These are phyloP conservation scores for Arachnomyces sp. DNA, from an alignment of 2,329 filamentous ascomycete species.

Conservation along the genomic window DNA sequence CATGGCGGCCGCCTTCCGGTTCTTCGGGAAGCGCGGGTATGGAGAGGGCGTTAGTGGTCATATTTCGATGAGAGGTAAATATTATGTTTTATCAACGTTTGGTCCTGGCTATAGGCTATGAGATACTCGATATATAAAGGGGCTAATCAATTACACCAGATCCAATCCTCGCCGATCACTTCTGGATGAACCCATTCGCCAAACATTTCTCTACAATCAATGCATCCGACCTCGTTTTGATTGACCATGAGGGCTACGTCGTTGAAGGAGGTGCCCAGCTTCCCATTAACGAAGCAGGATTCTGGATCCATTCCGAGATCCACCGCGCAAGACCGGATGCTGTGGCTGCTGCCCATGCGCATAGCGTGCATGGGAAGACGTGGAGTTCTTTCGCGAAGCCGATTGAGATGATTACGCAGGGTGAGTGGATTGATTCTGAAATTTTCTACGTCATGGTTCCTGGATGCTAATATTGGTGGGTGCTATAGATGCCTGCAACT, in stretches of 20 bases:
- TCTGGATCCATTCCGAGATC: conserved; percentile 39
- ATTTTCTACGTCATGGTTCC: too few relatives aligned
- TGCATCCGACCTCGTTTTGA: conserved; percentile 37
- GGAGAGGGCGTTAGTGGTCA: conserved; percentile 41
- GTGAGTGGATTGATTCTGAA: background rate
- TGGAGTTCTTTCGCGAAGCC: conserved; percentile 36
- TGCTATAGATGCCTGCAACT: conserved; percentile 43
- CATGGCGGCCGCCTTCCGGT: conserved; percentile 41
- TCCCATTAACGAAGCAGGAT: conserved; percentile 40
- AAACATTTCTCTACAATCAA: conserved; percentile 39
- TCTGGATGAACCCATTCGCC: conserved; percentile 31
- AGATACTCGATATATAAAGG: too few relatives aligned
- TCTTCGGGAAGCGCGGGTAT: conserved; percentile 41
- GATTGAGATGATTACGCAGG: conserved; percentile 38
- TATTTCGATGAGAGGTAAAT: conserved; percentile 29
- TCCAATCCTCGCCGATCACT: conserved; percentile 8
- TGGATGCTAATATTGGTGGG: too few relatives aligned
- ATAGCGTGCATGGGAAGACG: conserved; percentile 39
- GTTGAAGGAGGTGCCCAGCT: conserved; percentile 14
- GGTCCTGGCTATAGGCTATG: too few relatives aligned
- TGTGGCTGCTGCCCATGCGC: conserved; percentile 38
- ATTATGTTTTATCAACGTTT: too few relatives aligned
- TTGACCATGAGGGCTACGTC: conserved; percentile 32
- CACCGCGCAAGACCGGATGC: conserved; percentile 49
- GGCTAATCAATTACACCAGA: background rate